Evolutionary conservation across 306 rosid genomes (phyloP), one percentile per base, ranked within the genome.

Genomic region (Nissolia schottii): DNA sequence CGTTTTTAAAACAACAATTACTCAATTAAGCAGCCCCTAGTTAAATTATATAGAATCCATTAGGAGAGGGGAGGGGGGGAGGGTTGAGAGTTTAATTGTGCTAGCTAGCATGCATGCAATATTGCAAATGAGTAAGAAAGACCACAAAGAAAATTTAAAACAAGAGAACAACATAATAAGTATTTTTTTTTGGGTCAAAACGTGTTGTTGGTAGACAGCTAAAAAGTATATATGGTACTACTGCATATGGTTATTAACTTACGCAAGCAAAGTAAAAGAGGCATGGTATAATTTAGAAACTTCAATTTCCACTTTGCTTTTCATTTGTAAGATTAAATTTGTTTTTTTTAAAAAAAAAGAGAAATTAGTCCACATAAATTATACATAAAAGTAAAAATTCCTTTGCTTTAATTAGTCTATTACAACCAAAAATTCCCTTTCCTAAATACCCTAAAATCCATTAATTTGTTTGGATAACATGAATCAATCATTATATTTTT

Each of bases 171-270:
- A n/a, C n/a, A n/a, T n/a, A n/a, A n/a, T n/a, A n/a, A n/a, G n/a
- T n/a, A n/a, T n/a, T n/a, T n/a, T n/a, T n/a, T n/a, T n/a, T n/a
- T n/a, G n/a, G n/a, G n/a, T n/a, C 23, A 7, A 43, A n/a, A 18
- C 45, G 3, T 57, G n/a, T n/a, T 41, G 28, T 15, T 73, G 71
- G 29, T 35, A n/a, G 54, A 73, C 78, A 62, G 71, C 78, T 49
- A 61, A 23, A 73, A 73, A 73, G 78, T 61, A 73, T 13, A 31
- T n/a, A n/a, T n/a, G n/a, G n/a, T n/a, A n/a, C 20, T 34, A 7
- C 29, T 25, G 28, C 4, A 19, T 18, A 71, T 37, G 9, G 20
- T 24, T 24, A 54, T 49, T 67, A 23, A 37, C 28, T 41, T 6
- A 57, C 14, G 38, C 24, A 41, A 34, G 37, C 24, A 61, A 35